These are phyloP conservation scores for Pseudovirgaria hyperparasitica DNA, from an alignment of 2,329 filamentous ascomycete species.

Conservation along the genomic window DNA sequence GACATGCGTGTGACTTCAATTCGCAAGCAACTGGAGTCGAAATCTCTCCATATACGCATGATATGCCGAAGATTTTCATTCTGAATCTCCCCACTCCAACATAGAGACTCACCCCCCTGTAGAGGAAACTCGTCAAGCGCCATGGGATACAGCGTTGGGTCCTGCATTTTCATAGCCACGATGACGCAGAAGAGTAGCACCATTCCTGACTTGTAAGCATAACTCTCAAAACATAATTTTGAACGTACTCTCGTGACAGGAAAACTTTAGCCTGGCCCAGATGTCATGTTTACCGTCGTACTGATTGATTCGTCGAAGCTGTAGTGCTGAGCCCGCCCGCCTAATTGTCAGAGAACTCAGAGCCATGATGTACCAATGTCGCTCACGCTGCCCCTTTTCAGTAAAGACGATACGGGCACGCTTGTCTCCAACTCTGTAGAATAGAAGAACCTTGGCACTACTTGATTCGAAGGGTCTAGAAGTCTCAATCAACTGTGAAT, in stretches of 20 bases:
- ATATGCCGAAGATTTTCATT: slow-evolving; percentile 41
- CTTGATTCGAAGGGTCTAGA: slow-evolving; percentile 34
- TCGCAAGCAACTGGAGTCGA: slow-evolving; percentile 37
- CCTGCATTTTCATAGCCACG: slow-evolving; percentile 45
- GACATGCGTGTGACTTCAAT: slow-evolving; percentile 49
- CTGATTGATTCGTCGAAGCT: slow-evolving; percentile 25
- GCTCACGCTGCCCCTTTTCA: slow-evolving; percentile 23
- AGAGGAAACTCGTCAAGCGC: slow-evolving; percentile 37
- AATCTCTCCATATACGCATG: slow-evolving; percentile 41
- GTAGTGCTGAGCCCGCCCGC: slow-evolving; percentile 27
- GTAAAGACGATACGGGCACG: slow-evolving; percentile 42
- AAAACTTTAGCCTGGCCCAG: slow-evolving; percentile 44
- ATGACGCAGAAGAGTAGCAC: slow-evolving; percentile 45
- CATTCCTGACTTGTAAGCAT: slow-evolving; percentile 30
- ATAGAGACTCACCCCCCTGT: slow-evolving; percentile 10
- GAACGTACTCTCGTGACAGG: slow-evolving; percentile 38
- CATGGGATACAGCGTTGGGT: slow-evolving; percentile 27
- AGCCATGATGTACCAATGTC: slow-evolving; percentile 37
- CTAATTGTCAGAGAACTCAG: slow-evolving; percentile 34
- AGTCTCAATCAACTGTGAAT: slow-evolving; percentile 2
- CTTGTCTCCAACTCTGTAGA: slow-evolving; percentile 36
- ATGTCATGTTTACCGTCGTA: slow-evolving; percentile 30
- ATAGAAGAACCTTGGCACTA: slow-evolving; percentile 36
- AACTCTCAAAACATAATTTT: neutral
- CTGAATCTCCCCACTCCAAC: slow-evolving; percentile 32